Conservation (phyloP, 108 stramenopile species). For the Cyclotella sp. region DNA sequence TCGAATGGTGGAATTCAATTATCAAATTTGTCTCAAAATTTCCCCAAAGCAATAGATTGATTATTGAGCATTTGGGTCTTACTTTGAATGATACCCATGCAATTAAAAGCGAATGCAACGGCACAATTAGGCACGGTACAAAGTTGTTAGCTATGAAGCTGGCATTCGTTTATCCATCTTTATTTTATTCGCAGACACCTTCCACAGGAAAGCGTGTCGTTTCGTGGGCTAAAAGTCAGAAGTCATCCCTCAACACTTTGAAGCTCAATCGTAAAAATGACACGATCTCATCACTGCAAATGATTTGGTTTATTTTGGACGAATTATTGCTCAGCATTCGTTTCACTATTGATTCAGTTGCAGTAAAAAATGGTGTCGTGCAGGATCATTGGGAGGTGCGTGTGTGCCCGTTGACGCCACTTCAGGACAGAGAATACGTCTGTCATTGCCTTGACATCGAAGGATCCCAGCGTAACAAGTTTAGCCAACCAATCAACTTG, state of each 20-base stretch:
- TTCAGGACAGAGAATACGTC: neutral
- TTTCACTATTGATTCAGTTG: neutral
- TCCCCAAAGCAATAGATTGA: constrained; percentile 28
- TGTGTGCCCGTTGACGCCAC: too few species aligned
- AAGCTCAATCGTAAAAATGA: neutral
- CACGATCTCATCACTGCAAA: neutral
- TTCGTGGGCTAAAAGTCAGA: constrained; percentile 53
- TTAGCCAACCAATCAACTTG: neutral
- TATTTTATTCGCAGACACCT: constrained; percentile 29
- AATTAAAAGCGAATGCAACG: neutral
- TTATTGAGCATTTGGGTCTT: constrained; percentile 31
- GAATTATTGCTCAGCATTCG: neutral
- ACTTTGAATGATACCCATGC: neutral
- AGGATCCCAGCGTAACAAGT: constrained; percentile 2
- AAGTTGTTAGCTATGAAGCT: constrained; percentile 51
- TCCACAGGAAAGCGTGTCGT: constrained; percentile 50
- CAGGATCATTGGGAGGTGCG: neutral
- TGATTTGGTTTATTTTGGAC: neutral
- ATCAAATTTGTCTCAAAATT: constrained; percentile 22
- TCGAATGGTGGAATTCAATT: constrained; percentile 44
- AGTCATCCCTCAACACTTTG: neutral
- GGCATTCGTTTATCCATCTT: constrained; percentile 40
- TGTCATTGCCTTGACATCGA: neutral
- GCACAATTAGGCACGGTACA: neutral
- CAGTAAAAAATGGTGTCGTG: too few species aligned